Evolutionary conservation across 176 grass and related monocot species (phyloP), one percentile per base, ranked within the genome.

Genomic region (Aegilops tauschii): DNA sequence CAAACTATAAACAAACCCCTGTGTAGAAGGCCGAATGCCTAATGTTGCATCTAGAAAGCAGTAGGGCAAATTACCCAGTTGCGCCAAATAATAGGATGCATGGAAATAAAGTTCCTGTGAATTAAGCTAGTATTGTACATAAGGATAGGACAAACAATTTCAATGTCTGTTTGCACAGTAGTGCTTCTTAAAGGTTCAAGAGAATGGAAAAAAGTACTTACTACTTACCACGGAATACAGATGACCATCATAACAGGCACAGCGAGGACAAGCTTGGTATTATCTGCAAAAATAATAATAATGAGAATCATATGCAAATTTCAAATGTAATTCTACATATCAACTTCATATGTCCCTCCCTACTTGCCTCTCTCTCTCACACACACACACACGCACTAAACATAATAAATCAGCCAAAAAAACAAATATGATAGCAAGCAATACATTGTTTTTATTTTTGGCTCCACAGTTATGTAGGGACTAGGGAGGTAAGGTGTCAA

Each of bases 131-230:
- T 54, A 54, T 54, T 66, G 61, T 52, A 67, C 66, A 82, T 40
- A 40, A 40, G 23, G 34, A 59, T 62, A 78, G 28, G 59, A 83
- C 45, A 85, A 85, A 74, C 74, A 72, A 13, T 67, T 44, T 56
- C 17, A 47, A 78, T 44, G 8, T 18, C 25, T 47, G 77, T 5
- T 61, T 47, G 12, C n/a, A 75, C 39, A 77, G 17, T 77, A 21
- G 29, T 58, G 1, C 49, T 23, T 76, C 13, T 34, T 65, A 23
- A 76, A 75, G 5, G 1, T 18, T 34, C 14, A 35, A 68, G n/a
- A 88, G 11, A 5, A 9, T 7, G 50, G 5, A 72, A 71, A 34
- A 28, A 25, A 23, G 47, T 9, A 52, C 50, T 83, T 83, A 59
- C 73, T 45, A 49, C 36, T 84, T 70, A 83, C 77, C 65, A 29